Evolutionary conservation across 2,329 filamentous ascomycete genomes (phyloP), one percentile per base, ranked within the genome.

Genomic region (Byssoonygena ceratinophila): DNA sequence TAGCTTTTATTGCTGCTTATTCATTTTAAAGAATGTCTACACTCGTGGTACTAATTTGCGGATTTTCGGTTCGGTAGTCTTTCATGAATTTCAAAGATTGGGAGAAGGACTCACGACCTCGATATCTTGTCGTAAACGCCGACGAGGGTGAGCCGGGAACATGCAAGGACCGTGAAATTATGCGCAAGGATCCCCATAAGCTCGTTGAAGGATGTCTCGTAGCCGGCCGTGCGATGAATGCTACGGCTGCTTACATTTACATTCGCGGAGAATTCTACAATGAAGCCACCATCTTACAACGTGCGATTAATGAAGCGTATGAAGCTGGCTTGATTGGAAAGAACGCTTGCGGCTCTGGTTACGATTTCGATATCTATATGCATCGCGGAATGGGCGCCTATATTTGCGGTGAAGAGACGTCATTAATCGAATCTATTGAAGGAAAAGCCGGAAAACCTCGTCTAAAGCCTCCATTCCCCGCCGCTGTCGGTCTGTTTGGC

Each of bases 11-110:
- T 12, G n/a, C n/a, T n/a, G n/a, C n/a, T n/a, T n/a, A n/a, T n/a
- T n/a, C n/a, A n/a, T n/a, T n/a, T n/a, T n/a, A n/a, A n/a, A n/a
- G n/a, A n/a, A n/a, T n/a, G n/a, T n/a, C n/a, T n/a, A n/a, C n/a
- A n/a, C 25, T 40, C 25, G 23, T 23, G 14, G n/a, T 41, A 20
- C 53, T 52, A 51, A 56, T 37, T 36, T 40, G 53, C 48, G 46
- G 51, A 34, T 41, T 40, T 18, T 27, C 22, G 34, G 9, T 54
- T 63, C 64, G 47, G 58, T 65, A 94, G 89, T 96, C 90, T 46
- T 98, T 98, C 74, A 98, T 98, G 92, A 98, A 98, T 79, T 90
- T 91, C 78, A 96, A 96, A 75, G 92, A 89, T 64, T 98, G 92
- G 92, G 91, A 98, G 65, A 94, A 98, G 75, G 92, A 97, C 70